These are phyloP conservation scores for Periconia sp. DNA, from an alignment of 2,329 filamentous ascomycete species.

Conservation along the genomic window DNA sequence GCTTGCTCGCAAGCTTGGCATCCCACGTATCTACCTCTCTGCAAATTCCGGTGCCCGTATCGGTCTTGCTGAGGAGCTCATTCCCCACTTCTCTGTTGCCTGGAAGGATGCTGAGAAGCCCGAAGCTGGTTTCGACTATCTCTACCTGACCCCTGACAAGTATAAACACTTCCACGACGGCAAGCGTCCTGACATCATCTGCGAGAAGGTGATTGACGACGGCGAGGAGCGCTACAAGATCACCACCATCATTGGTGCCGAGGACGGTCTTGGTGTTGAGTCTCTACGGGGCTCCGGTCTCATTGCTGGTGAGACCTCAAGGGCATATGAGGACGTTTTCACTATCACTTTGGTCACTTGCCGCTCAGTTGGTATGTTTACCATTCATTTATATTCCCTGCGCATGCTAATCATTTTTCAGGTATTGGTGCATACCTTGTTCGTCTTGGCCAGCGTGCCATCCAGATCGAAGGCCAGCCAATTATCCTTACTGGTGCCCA, in stretches of 20 bases:
- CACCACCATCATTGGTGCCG: conserved; percentile 87
- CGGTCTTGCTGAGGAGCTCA: conserved; percentile 94
- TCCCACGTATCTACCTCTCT: conserved; percentile 96
- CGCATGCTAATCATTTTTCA: conserved; percentile 48
- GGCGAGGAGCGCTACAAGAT: conserved; percentile 95
- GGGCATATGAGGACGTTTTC: conserved; percentile 98
- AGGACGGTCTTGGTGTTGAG: conserved; percentile 97
- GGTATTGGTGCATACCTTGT: conserved; percentile 98
- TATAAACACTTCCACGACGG: conserved; percentile 87
- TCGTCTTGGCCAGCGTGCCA: conserved; percentile 95
- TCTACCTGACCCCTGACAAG: conserved; percentile 86
- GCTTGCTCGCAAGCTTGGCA: conserved; percentile 89
- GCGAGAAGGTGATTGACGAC: conserved; percentile 82
- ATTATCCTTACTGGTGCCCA: conserved; percentile 98
- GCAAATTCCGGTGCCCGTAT: conserved; percentile 98
- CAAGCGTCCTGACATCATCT: conserved; percentile 78
- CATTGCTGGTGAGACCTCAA: conserved; percentile 95
- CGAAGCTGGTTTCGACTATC: conserved; percentile 92
- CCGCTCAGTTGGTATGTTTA: conserved; percentile 80
- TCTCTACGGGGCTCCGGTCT: conserved; percentile 96
- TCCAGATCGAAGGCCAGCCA: conserved; percentile 97
- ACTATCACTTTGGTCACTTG: conserved; percentile 97
- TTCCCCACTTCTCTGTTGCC: conserved; percentile 95
- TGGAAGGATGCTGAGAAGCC: conserved; percentile 88
- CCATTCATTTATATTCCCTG: background rate